Base-by-base conservation (phyloP, 176 grass and related monocot genomes). In the Pontederia crassipes region DNA sequence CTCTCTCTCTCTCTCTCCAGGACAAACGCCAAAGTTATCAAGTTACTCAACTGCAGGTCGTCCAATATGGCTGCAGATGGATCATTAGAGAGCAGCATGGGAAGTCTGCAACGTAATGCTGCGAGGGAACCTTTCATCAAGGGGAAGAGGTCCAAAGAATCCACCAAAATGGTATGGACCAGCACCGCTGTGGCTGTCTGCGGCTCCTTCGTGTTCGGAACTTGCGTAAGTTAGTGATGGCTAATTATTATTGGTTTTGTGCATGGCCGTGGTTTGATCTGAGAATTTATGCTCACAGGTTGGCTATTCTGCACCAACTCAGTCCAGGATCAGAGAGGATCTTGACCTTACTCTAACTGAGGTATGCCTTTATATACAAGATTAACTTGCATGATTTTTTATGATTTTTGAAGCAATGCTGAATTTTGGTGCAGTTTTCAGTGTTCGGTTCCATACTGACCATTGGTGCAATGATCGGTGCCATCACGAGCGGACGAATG, bases 161-260 rank as follows among this genome's bases (percentile, higher is more conserved):
- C 83, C 0, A 61, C 83, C 49, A 63, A 58, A 67, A 78, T 81
- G 79, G 71, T 92, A 58, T 56, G 77, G 61, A 52, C 83, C 13
- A 72, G 80, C 71, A 84, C 84, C 46, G 83, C 71, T 29, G 88
- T 87, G n/a, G 83, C 80, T 49, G 67, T 93, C 46, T 87, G 80
- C 58, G 88, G 88, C 66, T 84, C 88, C 72, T 93, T 93, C 57
- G 83, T 76, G 69, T 93, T 83, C 73, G 88, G 88, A 72, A 71
- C 88, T 54, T 93, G 83, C 55, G 88, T 93, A 81, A 73, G 79
- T 48, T 24, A 11, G n/a, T 46, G 40, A 29, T 17, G 1, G 15
- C 32, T 14, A 3, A 47, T 68, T 4, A 14, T 57, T 46, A 12
- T 10, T n/a, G n/a, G n/a, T n/a, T n/a, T n/a, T n/a, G n/a, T n/a